These are phyloP conservation scores for Stemphylium vesicarium DNA, from an alignment of 2,329 filamentous ascomycete genomes.

Conservation along the genomic window DNA sequence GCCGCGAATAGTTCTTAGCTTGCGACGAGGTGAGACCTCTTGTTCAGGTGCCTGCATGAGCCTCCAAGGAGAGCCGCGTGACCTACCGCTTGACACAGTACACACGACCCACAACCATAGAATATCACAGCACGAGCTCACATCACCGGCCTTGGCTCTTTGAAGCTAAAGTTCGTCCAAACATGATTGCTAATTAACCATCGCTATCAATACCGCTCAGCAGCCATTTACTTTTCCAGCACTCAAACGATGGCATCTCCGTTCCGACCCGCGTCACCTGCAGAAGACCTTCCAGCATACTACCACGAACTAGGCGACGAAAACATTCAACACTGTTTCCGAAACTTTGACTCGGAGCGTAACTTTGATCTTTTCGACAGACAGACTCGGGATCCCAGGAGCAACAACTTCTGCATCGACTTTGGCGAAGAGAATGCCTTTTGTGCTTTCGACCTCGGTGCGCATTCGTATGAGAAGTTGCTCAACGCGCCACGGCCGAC, in stretches of 20 bases:
- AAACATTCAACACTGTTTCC: conserved; percentile 51
- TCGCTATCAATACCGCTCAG: neutral
- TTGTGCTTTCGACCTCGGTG: conserved; percentile 62
- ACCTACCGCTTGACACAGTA: conserved; percentile 29
- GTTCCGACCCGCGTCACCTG: conserved; percentile 35
- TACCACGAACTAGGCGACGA: conserved; percentile 44
- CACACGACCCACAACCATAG: conserved; percentile 23
- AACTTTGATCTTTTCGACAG: conserved; percentile 56
- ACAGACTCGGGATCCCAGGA: conserved; percentile 50
- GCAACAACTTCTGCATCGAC: conserved; percentile 69
- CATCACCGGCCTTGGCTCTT: conserved; percentile 18
- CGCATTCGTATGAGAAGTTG: conserved; percentile 50
- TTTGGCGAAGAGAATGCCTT: conserved; percentile 64
- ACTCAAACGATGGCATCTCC: conserved; percentile 30
- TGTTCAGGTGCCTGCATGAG: conserved; percentile 23
- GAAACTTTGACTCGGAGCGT: conserved; percentile 60
- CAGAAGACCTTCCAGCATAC: conserved; percentile 43
- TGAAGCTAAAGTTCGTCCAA: conserved; percentile 7
- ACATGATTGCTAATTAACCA: conserved; percentile 1
- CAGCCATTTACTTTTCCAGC: neutral
- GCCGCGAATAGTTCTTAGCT: neutral
- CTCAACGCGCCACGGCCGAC: conserved; percentile 52
- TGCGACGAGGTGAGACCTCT: conserved; percentile 30
- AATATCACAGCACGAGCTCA: conserved; percentile 35
- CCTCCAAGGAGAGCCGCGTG: conserved; percentile 28